Evolutionary conservation across 805 yeast species (phyloP).

Genomic region (Wickerhamomyces pijperi): DNA sequence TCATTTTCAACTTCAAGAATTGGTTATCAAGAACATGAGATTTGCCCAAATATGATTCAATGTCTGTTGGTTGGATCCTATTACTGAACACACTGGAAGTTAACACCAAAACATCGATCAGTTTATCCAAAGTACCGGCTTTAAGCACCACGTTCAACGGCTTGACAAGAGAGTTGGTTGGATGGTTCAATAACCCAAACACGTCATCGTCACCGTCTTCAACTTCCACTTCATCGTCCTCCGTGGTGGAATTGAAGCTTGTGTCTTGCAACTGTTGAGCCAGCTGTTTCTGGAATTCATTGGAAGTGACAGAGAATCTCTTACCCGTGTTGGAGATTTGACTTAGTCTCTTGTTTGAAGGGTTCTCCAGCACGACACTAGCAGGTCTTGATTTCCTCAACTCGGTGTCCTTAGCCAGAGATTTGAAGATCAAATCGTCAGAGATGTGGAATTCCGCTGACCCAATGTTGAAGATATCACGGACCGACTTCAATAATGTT

Average conservation of each 20-base stretch:
- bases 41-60: slow-evolving; percentile 26
- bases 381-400: slow-evolving; percentile 29
- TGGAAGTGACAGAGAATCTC: slow-evolving; percentile 13
- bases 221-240: slow-evolving; percentile 7
- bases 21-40: slow-evolving; percentile 26
- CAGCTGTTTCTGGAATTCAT: slow-evolving; percentile 1
- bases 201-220: slow-evolving; percentile 21
- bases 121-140: slow-evolving; percentile 63
- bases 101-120: slow-evolving; percentile 69
- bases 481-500: slow-evolving; percentile 39
- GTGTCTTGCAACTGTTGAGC: slow-evolving; percentile 3
- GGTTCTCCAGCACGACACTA: slow-evolving; percentile 36
- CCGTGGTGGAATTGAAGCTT: slow-evolving; percentile 1
- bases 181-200: slow-evolving; percentile 21
- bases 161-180: slow-evolving; percentile 17
- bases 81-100: slow-evolving; percentile 52
- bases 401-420: slow-evolving; percentile 26
- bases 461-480: slow-evolving; percentile 56
- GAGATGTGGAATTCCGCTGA: slow-evolving; percentile 44
- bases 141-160: slow-evolving; percentile 38
- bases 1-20: slow-evolving; percentile 40
- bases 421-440: slow-evolving; percentile 49
- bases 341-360: slow-evolving; percentile 28
- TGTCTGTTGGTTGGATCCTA: slow-evolving; percentile 29
- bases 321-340: slow-evolving; percentile 20